A percentile compares a stretch with the other conserved stretches of the same genome.
Evolutionary conservation across 257 asterid species (phyloP).

Genomic region (Solanum tarijense): DNA sequence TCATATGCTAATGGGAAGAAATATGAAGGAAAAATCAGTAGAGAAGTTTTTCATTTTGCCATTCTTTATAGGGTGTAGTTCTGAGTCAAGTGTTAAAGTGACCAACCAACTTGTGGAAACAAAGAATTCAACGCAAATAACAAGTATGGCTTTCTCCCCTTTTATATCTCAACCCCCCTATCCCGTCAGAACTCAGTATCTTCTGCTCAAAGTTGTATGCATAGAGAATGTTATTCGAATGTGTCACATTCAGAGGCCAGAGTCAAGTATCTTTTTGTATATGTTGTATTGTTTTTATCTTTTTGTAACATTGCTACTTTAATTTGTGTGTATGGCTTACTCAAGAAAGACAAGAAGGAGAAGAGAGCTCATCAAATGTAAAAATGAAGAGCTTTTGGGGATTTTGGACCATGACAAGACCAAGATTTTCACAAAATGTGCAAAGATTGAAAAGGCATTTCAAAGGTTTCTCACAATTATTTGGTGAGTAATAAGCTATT

Average conservation of each 20-base stretch:
- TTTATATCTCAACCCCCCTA: background rate
- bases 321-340: background rate
- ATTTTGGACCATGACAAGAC: background rate
- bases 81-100: background rate
- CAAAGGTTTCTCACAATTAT: conserved; percentile 1
- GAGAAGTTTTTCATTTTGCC: conserved; percentile 1
- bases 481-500: background rate
- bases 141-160: background rate
- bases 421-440: background rate
- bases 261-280: background rate
- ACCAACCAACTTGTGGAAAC: background rate
- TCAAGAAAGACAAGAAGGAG: conserved; percentile 7
- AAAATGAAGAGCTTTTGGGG: background rate
- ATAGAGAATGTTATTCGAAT: background rate
- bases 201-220: background rate
- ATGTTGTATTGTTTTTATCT: background rate
- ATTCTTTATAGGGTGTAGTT: background rate
- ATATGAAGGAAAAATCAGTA: background rate
- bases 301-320: background rate
- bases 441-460: background rate
- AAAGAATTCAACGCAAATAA: background rate
- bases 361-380: background rate
- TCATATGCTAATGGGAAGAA: background rate
- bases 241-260: background rate
- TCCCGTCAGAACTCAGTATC: background rate